Percentiles rank a stretch among this genome's conserved stretches.
phyloP scores from a whole-genome alignment of 768 basidiomycete species.

The Termitomyces sp. region DNA sequence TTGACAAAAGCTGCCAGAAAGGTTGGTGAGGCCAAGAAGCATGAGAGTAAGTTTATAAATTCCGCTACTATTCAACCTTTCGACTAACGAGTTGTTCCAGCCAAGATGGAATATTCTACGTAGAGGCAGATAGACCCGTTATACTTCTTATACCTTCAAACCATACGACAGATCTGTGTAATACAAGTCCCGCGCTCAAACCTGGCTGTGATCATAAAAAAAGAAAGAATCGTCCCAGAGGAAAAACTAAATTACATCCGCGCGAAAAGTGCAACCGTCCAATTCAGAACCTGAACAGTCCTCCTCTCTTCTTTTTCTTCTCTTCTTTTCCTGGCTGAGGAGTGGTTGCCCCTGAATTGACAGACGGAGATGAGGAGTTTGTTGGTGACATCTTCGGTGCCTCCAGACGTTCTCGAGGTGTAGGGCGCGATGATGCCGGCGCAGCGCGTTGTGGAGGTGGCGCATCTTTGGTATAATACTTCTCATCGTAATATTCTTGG shows the following conservation, averaged over 20 bases:
- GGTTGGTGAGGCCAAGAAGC: conserved; percentile 94
- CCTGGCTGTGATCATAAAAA: background rate
- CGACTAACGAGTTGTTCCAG: conserved; percentile 19
- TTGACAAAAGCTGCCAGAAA: conserved; percentile 94
- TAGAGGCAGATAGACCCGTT: conserved; percentile 17
- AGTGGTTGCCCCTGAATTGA: conserved; percentile 26
- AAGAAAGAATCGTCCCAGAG: conserved; percentile 10
- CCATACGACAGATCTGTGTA: background rate
- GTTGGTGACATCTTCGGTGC: conserved; percentile 46
- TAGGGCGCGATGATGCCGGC: conserved; percentile 27
- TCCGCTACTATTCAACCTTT: background rate
- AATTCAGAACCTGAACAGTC: conserved; percentile 59
- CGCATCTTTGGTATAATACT: conserved; percentile 64
- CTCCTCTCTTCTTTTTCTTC: conserved; percentile 76
- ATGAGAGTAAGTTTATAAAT: conserved; percentile 67
- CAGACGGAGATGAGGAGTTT: conserved; percentile 43
- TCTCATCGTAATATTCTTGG: conserved; percentile 78
- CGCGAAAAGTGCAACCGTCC: conserved; percentile 1
- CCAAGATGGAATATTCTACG: conserved; percentile 50
- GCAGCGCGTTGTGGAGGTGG: conserved; percentile 44
- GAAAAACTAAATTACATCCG: conserved; percentile 16
- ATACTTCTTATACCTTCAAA: conserved; percentile 12
- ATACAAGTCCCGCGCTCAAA: background rate
- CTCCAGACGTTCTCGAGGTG: conserved; percentile 20
- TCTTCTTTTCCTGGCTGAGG: conserved; percentile 36